Base-by-base conservation (phyloP, 2,329 filamentous ascomycete species). In the Penicillium aurantiogriseum region DNA sequence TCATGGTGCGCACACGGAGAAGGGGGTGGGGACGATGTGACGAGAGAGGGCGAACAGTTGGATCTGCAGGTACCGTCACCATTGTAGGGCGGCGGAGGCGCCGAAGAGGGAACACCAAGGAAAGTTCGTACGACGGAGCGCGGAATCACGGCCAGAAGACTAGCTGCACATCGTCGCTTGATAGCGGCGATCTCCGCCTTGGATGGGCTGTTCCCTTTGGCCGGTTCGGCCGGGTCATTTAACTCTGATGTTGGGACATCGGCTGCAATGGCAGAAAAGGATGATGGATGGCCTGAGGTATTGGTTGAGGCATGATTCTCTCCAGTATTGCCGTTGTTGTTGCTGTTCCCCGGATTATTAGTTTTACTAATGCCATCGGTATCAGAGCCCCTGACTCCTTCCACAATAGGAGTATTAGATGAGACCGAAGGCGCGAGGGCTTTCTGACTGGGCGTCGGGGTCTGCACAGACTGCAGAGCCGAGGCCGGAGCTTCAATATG, bases 111-210 rank as follows among this genome's bases (percentile, higher is more conserved):
- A 53, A 71, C 71, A 51, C 75, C 74, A 60, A 82, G 79, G 54
- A 80, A 77, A n/a, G 61, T 69, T 61, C 69, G 69, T 54, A 76
- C 74, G 44, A 83, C 72, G 57, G 69, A 68, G n/a, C 71, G 71
- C 57, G 79, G 78, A 47, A 80, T 67, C 43, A 80, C 52, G 31
- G 71, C 73, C 43, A 79, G 65, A 48, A 81, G 71, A 51, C 70
- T 72, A 53, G 68, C 63, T 55, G 79, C 78, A 63, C 77, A 80
- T 68, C 71, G 68, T 65, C 74, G 75, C 70, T 76, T 79, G 58
- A 79, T 77, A 58, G 68, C 66, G 62, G 69, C 69, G 63, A 73
- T 68, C 60, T 76, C 70, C 58, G 70, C 50, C 46, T 56, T 60
- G 44, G 70, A 69, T 48, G 64, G 67, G 17, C 56, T 46, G 57